Base-by-base conservation (phyloP, 78 protist species). In the Guillardia theta region DNA sequence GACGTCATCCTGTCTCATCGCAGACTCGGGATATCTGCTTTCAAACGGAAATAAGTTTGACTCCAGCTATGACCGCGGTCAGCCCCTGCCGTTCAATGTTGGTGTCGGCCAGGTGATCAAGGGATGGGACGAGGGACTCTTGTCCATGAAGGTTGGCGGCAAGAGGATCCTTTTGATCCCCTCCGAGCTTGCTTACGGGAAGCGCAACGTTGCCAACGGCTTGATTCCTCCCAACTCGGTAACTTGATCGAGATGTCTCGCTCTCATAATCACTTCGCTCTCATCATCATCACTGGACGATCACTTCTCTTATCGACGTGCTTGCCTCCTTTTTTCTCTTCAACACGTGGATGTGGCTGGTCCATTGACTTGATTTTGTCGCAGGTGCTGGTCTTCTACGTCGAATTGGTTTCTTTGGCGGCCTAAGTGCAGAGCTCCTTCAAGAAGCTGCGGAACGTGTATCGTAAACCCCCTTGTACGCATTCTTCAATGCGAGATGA, bases 71-170 rank as follows among this genome's bases (percentile, higher is more conserved):
- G 90, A 78, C 33, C 90, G 90, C 24, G 90, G 90, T 22, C 3
- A 44, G 90, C 90, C 90, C 9, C 90, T 78, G 1, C 44, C 90
- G 45, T 78, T 78, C 48, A 18, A 37, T 18, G 90, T 78, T 5
- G 90, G 90, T 4, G 44, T 22, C 1, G 90, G 90, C 39, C 90
- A 78, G 90, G 90, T 78, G 1, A 78, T 78, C 45, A 78, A 78
- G 90, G 90, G 90, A 8, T 78, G 90, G 90, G 90, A 78, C 12
- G 90, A 78, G 48, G 90, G 90, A 24, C 48, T 78, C 37, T 19
- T 78, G 90, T 27, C 53, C 24, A 78, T 78, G 90, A 36, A 18
- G 0, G 90, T 78, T 36, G 90, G 90, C 21, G 90, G 90, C n/a
- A 78, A 78, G 48, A 45, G 90, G 19, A 10, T 78, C 30, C 50